phyloP scores from a whole-genome alignment of 352 stramenopile genomes.

The Globisporangium canariense region DNA sequence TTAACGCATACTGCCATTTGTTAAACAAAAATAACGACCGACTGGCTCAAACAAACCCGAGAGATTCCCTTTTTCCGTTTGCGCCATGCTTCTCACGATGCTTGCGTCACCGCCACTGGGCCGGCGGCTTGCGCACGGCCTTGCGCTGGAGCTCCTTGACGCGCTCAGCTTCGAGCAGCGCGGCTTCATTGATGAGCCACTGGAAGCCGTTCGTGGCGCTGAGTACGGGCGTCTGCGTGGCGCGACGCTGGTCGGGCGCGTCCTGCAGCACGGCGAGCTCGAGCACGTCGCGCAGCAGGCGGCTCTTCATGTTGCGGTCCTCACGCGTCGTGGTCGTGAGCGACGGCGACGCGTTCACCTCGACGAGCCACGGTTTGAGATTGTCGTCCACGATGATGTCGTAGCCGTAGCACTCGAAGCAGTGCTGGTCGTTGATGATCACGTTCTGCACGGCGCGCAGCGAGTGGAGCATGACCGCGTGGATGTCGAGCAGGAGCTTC shows the following conservation, averaged over 20 bases:
- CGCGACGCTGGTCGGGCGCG: conserved; percentile 39
- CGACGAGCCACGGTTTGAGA: conserved; percentile 92
- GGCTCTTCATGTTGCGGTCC: conserved; percentile 79
- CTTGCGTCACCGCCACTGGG: conserved; percentile 30
- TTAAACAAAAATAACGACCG: too few relatives aligned
- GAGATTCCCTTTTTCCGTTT: too few relatives aligned
- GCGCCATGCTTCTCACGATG: too few relatives aligned
- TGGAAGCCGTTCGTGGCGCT: conserved; percentile 63
- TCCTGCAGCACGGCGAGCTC: conserved; percentile 58
- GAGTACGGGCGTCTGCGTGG: conserved; percentile 33
- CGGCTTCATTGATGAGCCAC: conserved; percentile 70
- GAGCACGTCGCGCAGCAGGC: conserved; percentile 65
- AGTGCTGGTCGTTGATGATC: conserved; percentile 93
- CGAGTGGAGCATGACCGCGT: conserved; percentile 84
- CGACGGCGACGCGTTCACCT: conserved; percentile 83
- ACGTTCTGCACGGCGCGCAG: conserved; percentile 87
- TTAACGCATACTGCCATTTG: too few relatives aligned
- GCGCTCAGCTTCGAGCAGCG: conserved; percentile 49
- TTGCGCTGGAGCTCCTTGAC: conserved; percentile 45
- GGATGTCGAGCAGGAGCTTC: conserved; percentile 63
- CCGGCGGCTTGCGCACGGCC: conserved; percentile 35
- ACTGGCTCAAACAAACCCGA: too few relatives aligned
- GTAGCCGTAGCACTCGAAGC: conserved; percentile 95
- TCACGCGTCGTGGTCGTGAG: conserved; percentile 65
- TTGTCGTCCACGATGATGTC: conserved; percentile 92